Evolutionary conservation across 2,329 filamentous ascomycete genomes (phyloP).

Genomic region (Trichoderma sp.): DNA sequence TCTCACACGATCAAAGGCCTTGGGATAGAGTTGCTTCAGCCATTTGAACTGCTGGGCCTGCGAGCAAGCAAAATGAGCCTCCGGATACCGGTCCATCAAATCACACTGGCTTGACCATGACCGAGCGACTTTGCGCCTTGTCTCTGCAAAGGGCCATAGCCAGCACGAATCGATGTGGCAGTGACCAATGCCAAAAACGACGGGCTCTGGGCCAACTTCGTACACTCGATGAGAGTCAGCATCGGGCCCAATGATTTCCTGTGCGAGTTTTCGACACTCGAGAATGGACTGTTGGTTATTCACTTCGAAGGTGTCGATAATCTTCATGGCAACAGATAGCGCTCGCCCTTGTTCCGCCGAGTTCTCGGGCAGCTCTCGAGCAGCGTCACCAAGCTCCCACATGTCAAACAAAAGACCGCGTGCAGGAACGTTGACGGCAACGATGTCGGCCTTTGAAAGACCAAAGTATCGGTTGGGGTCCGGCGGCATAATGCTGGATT

Average conservation of each 20-base stretch:
- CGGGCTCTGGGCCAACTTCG: conserved; percentile 67
- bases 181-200: conserved; percentile 89
- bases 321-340: conserved; percentile 77
- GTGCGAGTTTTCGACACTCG: conserved; percentile 78
- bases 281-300: conserved; percentile 76
- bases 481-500: conserved; percentile 80
- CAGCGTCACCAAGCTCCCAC: conserved; percentile 93
- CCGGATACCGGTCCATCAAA: conserved; percentile 90
- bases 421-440: conserved; percentile 84
- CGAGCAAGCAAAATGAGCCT: conserved; percentile 88
- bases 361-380: conserved; percentile 84
- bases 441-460: conserved; percentile 77
- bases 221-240: conserved; percentile 87
- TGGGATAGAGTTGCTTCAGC: conserved; percentile 87
- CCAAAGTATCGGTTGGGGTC: conserved; percentile 79
- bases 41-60: conserved; percentile 98
- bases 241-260: conserved; percentile 76
- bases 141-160: conserved; percentile 98
- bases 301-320: conserved; percentile 87
- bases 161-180: conserved; percentile 99
- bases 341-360: conserved; percentile 90
- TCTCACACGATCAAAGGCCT: conserved; percentile 87
- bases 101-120: conserved; percentile 98
- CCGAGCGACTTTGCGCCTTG: conserved; percentile 91
- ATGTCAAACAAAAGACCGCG: conserved; percentile 86